phyloP scores from a whole-genome alignment of 306 rosid genomes.

The Hylodesmum podocarpum region DNA sequence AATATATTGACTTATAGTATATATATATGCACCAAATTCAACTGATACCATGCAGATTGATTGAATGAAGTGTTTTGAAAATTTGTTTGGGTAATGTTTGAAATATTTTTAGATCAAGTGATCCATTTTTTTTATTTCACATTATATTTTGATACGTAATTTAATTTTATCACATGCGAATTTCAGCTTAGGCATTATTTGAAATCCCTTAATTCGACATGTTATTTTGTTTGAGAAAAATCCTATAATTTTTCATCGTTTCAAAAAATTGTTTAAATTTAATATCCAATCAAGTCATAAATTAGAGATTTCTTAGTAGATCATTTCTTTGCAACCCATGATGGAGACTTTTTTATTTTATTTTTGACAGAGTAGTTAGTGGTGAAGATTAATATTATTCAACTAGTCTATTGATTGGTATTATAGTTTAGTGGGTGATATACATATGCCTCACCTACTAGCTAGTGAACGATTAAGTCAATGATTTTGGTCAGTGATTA shows the following conservation, averaged over 20 bases:
- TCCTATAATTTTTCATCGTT: no score
- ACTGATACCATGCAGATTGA: neutral
- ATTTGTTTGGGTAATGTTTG: no score
- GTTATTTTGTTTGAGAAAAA: no score
- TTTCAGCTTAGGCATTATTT: no score
- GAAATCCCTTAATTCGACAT: no score
- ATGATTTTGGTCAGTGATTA: slow-evolving; percentile 27
- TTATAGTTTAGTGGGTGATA: slow-evolving; percentile 14
- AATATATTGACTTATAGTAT: neutral
- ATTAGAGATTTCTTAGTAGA: slow-evolving; percentile 1
- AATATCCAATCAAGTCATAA: no score
- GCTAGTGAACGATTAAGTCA: slow-evolving; percentile 34
- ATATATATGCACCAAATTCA: neutral
- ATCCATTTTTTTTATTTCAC: no score
- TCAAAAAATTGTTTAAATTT: no score
- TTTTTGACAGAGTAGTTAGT: neutral
- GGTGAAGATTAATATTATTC: neutral
- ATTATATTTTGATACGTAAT: no score
- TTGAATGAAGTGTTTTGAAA: neutral
- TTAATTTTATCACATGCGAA: no score
- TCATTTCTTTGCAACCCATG: neutral
- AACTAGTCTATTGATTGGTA: neutral
- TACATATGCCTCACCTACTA: slow-evolving; percentile 22
- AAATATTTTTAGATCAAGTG: no score
- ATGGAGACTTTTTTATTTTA: neutral